phyloP scores from a whole-genome alignment of 257 asterid species.

The Solanum clarkiae region DNA sequence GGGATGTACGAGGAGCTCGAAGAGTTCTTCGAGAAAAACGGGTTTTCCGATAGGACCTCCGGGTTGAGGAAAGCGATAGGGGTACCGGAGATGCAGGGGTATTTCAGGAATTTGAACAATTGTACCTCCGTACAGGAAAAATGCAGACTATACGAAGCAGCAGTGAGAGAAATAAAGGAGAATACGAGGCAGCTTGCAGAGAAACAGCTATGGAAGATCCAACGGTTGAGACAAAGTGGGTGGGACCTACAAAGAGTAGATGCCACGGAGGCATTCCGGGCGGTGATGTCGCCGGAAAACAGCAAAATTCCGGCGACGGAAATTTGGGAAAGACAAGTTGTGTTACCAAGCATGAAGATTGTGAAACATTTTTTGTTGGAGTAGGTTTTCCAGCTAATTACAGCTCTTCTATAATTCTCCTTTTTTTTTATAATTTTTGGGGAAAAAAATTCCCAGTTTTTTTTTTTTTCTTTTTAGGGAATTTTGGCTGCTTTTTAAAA shows the following conservation, averaged over 20 bases:
- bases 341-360: slow-evolving; percentile 56
- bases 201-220: slow-evolving; percentile 46
- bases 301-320: slow-evolving; percentile 10
- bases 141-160: slow-evolving; percentile 24
- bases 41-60: slow-evolving; percentile 3
- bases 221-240: slow-evolving; percentile 41
- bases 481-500: not conserved
- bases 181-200: slow-evolving; percentile 48
- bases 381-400: slow-evolving; percentile 67
- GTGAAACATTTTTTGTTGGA: slow-evolving; percentile 63
- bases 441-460: not conserved
- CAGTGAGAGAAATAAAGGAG: slow-evolving; percentile 40
- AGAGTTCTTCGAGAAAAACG: slow-evolving; percentile 17
- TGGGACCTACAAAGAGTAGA: slow-evolving; percentile 57
- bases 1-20: slow-evolving; percentile 73
- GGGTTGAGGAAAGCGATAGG: slow-evolving; percentile 81
- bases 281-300: slow-evolving; percentile 17
- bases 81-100: slow-evolving; percentile 43
- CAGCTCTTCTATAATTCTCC: slow-evolving; percentile 11
- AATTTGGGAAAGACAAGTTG: slow-evolving; percentile 48
- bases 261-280: slow-evolving; percentile 37
- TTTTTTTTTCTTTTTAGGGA: not conserved
- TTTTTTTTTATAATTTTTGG: not conserved
- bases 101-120: slow-evolving; percentile 8
- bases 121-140: not conserved